Evolutionary conservation across 345 rosid species (phyloP).

Genomic region (Eucalyptus lansdowneana): DNA sequence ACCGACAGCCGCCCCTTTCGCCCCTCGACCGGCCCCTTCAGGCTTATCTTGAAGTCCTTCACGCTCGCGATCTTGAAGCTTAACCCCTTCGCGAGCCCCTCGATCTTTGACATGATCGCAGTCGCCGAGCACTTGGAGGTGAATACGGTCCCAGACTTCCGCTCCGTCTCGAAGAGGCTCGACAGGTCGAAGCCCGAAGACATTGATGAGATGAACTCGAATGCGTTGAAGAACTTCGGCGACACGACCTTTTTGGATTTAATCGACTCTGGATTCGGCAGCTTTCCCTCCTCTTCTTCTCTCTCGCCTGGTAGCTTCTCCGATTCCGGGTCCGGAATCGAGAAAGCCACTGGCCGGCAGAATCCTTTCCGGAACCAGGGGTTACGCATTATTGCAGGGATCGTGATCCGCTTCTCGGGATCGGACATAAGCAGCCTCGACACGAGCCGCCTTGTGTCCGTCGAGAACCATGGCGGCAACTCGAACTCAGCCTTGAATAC

Average conservation of each 20-base stretch:
- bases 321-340: slow-evolving; percentile 14
- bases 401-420: slow-evolving; percentile 46
- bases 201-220: slow-evolving; percentile 64
- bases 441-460: slow-evolving; percentile 34
- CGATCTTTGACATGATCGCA: slow-evolving; percentile 34
- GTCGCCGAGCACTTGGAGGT: slow-evolving; percentile 41
- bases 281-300: background rate
- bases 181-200: slow-evolving; percentile 79
- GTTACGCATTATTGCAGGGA: slow-evolving; percentile 42
- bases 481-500: slow-evolving; percentile 49
- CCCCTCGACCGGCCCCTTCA: slow-evolving; percentile 33
- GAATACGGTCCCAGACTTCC: slow-evolving; percentile 35
- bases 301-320: background rate
- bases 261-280: background rate
- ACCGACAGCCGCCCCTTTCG: slow-evolving; percentile 45
- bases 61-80: slow-evolving; percentile 33
- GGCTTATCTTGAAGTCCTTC: slow-evolving; percentile 35
- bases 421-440: slow-evolving; percentile 49
- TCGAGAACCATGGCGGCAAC: slow-evolving; percentile 58
- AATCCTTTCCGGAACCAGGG: slow-evolving; percentile 69
- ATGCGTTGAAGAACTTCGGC: slow-evolving; percentile 50
- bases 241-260: background rate
- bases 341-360: slow-evolving; percentile 12
- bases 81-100: slow-evolving; percentile 33
- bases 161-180: slow-evolving; percentile 44